Base-by-base conservation (phyloP, 73 alveolate species). In the Strombidium stylifer region DNA sequence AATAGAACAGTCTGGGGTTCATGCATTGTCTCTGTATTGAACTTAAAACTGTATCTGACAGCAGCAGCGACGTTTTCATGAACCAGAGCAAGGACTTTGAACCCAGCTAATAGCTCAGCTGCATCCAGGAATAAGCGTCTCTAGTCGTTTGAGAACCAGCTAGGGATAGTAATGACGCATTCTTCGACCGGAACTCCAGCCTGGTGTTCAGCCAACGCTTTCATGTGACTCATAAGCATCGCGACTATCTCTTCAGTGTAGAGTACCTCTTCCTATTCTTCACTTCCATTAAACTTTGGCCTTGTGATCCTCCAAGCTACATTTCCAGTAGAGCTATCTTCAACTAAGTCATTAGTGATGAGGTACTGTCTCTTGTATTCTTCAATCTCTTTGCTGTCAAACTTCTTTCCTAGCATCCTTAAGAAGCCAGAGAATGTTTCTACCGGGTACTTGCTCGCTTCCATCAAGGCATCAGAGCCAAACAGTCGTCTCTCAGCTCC, bases 21-120 rank as follows among this genome's bases (percentile, higher is more conserved):
- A n/a, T n/a, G n/a, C 31, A 18, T 55, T 31, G 68, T 19, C 0
- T 69, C 75, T 25, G 68, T 87, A 23, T 40, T 30, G 36, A 92
- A 73, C 46, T 90, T 93, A 19, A 87, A 71, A 32, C 94, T 95
- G 59, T 93, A 91, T 44, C 74, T 82, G 24, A 91, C 55, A 2
- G 97, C 94, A 26, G 97, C 99, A 11, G 96, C 99, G 30, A 91
- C 50, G 58, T 93, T 93, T 50, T 93, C 99, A 73, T 90, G 87
- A 14, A 87, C 54, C 46, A 93, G 48, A 48, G 89, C 85, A 8
- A 90, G 61, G 16, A 87, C 82, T 47, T 79, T 88, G 54, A 90
- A 69, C 19, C 84, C 94, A 56, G 95, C 95, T 15, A 88, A 41
- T 48, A 16, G 69, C 10, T 28, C 31, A 0, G 80, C 80, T 18